Evolutionary conservation across 179 eudicot species (phyloP).

Genomic region (Pouteria campechiana): DNA sequence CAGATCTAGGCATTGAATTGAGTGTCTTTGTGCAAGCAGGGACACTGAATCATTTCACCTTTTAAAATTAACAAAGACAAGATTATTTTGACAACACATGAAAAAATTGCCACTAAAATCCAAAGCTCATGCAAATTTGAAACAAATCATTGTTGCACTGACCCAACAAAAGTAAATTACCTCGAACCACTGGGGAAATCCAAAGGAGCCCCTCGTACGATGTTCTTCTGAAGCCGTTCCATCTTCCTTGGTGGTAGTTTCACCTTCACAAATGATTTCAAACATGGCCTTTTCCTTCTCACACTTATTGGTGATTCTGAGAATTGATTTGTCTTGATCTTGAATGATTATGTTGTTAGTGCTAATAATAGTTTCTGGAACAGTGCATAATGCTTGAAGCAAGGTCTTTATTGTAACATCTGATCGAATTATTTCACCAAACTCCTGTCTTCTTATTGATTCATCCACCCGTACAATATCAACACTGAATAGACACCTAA

Average conservation of each 20-base stretch:
- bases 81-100: too few species aligned
- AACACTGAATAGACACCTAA: conserved; percentile 68
- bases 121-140: background rate
- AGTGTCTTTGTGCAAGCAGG: too few species aligned
- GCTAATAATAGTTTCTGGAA: conserved; percentile 82
- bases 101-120: too few species aligned
- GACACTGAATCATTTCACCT: too few species aligned
- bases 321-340: conserved; percentile 60
- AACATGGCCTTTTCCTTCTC: conserved; percentile 46
- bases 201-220: conserved; percentile 75
- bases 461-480: conserved; percentile 89
- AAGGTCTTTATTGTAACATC: conserved; percentile 38
- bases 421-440: conserved; percentile 62
- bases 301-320: conserved; percentile 77
- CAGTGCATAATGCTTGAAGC: conserved; percentile 43
- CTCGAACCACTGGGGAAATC: conserved; percentile 96
- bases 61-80: too few species aligned
- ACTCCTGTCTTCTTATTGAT: conserved; percentile 81
- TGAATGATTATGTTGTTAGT: conserved; percentile 90
- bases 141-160: background rate
- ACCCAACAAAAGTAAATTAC: conserved; percentile 25
- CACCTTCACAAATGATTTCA: conserved; percentile 69
- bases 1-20: too few species aligned
- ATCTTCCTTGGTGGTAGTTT: conserved; percentile 47
- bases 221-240: conserved; percentile 68